Conservation (phyloP, 805 yeast genomes). For the Barnettozyma sp. region DNA sequence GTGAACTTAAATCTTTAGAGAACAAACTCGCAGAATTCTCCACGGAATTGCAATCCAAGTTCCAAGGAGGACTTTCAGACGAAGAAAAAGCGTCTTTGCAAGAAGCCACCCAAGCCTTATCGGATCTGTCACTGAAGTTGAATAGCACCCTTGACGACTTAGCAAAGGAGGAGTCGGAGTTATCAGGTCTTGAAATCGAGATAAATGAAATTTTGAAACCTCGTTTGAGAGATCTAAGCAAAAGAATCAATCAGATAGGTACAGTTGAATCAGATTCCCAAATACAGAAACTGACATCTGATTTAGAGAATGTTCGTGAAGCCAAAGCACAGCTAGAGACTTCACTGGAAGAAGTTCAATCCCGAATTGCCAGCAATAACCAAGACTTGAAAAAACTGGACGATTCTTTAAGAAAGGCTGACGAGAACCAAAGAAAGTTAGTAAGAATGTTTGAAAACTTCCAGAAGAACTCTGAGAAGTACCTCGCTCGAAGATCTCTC, state of each 20-base stretch:
- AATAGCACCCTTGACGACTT: constrained; percentile 34
- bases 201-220: constrained; percentile 53
- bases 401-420: constrained; percentile 39
- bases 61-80: constrained; percentile 43
- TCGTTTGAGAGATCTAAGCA: constrained; percentile 35
- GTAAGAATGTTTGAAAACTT: constrained; percentile 52
- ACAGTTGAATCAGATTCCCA: constrained; percentile 14
- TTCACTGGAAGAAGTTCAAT: constrained; percentile 24
- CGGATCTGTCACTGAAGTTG: constrained; percentile 34
- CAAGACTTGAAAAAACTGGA: constrained; percentile 29
- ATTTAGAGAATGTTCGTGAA: constrained; percentile 24
- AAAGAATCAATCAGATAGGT: constrained; percentile 19
- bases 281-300: constrained; percentile 16
- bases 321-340: constrained; percentile 26
- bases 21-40: constrained; percentile 32
- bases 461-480: constrained; percentile 59
- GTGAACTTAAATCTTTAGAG: constrained; percentile 18
- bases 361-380: constrained; percentile 14
- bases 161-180: constrained; percentile 39
- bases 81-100: constrained; percentile 42
- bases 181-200: constrained; percentile 46
- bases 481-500: constrained; percentile 53
- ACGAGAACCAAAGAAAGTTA: constrained; percentile 48
- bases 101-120: constrained; percentile 30
- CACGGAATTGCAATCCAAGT: constrained; percentile 46